phyloP scores from a whole-genome alignment of 495 filamentous ascomycete species.

The Hypoxylon subgilvum region DNA sequence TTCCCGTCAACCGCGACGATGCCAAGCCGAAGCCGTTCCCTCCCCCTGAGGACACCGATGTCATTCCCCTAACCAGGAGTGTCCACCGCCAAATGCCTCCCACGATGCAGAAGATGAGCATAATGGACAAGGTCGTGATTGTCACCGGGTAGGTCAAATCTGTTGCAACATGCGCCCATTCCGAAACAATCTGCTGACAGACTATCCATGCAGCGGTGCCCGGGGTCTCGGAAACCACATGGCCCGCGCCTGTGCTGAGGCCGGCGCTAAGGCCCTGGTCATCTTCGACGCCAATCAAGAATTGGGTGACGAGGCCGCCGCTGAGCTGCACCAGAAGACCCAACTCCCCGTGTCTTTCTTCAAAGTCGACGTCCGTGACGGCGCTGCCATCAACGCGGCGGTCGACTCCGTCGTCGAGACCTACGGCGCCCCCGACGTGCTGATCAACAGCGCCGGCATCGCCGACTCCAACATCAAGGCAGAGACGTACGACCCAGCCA shows the following conservation, averaged over 20 bases:
- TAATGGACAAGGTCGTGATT: conserved; percentile 71
- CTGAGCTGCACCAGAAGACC: conserved; percentile 68
- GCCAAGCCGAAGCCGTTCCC: conserved; percentile 43
- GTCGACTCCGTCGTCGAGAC: conserved; percentile 64
- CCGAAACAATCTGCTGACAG: conserved; percentile 29
- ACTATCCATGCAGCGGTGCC: conserved; percentile 63
- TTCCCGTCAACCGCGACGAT: conserved; percentile 71
- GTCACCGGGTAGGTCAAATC: conserved; percentile 67
- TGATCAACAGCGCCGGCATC: conserved; percentile 85
- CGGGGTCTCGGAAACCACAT: conserved; percentile 79
- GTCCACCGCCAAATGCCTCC: conserved; percentile 58
- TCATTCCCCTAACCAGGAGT: conserved; percentile 51
- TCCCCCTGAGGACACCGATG: conserved; percentile 42
- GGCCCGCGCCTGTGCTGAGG: conserved; percentile 75
- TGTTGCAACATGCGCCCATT: neutral
- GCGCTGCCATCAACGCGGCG: conserved; percentile 63
- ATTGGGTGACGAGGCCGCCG: conserved; percentile 70
- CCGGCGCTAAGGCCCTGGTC: conserved; percentile 71
- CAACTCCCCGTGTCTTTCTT: conserved; percentile 76
- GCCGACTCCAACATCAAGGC: conserved; percentile 68
- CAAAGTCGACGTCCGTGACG: conserved; percentile 77
- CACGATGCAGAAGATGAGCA: conserved; percentile 67
- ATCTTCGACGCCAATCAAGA: conserved; percentile 78
- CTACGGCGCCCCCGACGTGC: conserved; percentile 70
- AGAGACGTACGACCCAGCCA: conserved; percentile 64